Evolutionary conservation across 2,329 filamentous ascomycete genomes (phyloP).

Genomic region (Botrytis porri): DNA sequence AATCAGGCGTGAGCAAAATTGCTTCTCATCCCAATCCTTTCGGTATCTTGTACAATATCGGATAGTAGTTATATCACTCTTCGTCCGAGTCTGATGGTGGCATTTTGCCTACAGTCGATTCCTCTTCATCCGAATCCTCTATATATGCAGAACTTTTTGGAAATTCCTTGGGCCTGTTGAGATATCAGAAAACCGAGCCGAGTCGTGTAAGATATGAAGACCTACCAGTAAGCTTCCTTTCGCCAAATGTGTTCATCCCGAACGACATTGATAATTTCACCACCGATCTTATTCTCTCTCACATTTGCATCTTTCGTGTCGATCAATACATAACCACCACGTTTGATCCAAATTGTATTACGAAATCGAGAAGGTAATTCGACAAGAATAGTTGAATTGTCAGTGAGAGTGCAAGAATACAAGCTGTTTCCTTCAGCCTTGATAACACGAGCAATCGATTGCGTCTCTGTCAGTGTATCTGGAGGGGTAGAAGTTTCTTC

Average conservation of each 20-base stretch:
- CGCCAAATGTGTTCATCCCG: conserved; percentile 89
- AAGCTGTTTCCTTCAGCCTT: conserved; percentile 87
- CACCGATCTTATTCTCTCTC: conserved; percentile 72
- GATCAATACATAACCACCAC: conserved; percentile 81
- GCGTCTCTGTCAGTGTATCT: conserved; percentile 57
- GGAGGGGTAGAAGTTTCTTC: conserved; percentile 65
- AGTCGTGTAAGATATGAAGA: background rate
- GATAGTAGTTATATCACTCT: conserved; percentile 45
- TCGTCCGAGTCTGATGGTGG: conserved; percentile 79
- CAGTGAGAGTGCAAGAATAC: conserved; percentile 74
- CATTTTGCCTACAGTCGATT: conserved; percentile 80
- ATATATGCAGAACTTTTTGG: conserved; percentile 59
- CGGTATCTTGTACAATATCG: background rate
- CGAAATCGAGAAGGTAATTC: conserved; percentile 84
- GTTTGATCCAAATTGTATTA: conserved; percentile 89
- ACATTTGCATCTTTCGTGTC: conserved; percentile 65
- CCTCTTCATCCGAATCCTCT: conserved; percentile 68
- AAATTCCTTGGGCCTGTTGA: conserved; percentile 73
- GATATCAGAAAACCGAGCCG: conserved; percentile 8
- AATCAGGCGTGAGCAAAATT: conserved; percentile 11
- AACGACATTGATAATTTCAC: conserved; percentile 91
- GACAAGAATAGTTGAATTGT: conserved; percentile 63
- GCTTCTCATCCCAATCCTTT: background rate
- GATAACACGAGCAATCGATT: conserved; percentile 70
- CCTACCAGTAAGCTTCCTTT: conserved; percentile 81